These are phyloP conservation scores for Torulaspora delbrueckii DNA, from an alignment of 805 yeast species.

Conservation along the genomic window DNA sequence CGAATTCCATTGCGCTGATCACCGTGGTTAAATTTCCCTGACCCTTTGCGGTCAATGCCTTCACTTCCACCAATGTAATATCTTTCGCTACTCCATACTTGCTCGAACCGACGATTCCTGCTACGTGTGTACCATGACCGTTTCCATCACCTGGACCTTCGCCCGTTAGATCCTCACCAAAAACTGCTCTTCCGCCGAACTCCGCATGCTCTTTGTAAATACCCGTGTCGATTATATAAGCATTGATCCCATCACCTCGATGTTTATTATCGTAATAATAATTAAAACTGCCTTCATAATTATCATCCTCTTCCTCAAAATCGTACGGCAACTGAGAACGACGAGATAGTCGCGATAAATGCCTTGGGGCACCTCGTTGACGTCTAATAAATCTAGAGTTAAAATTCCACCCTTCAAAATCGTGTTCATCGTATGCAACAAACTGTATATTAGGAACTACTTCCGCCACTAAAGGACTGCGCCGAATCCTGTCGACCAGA, in stretches of 20 bases:
- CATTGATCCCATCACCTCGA: slow-evolving; percentile 59
- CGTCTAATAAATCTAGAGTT: slow-evolving; percentile 8
- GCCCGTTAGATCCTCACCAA: slow-evolving; percentile 58
- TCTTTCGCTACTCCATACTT: slow-evolving; percentile 80
- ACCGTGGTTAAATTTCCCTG: slow-evolving; percentile 66
- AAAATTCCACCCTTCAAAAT: slow-evolving; percentile 10
- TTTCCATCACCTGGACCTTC: slow-evolving; percentile 61
- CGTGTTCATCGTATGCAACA: slow-evolving; percentile 46
- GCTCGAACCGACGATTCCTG: slow-evolving; percentile 77
- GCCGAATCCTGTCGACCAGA: slow-evolving; percentile 43
- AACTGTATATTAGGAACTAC: slow-evolving; percentile 63
- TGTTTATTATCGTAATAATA: slow-evolving; percentile 46
- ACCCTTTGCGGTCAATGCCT: slow-evolving; percentile 64
- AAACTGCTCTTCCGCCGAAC: slow-evolving; percentile 53
- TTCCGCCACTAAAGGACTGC: slow-evolving; percentile 61
- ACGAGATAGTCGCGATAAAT: slow-evolving; percentile 60
- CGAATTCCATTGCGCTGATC: slow-evolving; percentile 60
- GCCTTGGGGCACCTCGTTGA: slow-evolving; percentile 56
- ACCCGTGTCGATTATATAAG: slow-evolving; percentile 84
- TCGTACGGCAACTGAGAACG: slow-evolving; percentile 35
- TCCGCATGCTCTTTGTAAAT: slow-evolving; percentile 57
- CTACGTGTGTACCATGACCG: slow-evolving; percentile 94
- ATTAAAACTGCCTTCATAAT: slow-evolving; percentile 30
- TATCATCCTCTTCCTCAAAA: slow-evolving; percentile 15
- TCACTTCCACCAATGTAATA: slow-evolving; percentile 61